A percentile compares a stretch with the other conserved stretches of the same genome.
Evolutionary conservation across 768 basidiomycete genomes (phyloP).

Genomic region (Tricholomella constricta): DNA sequence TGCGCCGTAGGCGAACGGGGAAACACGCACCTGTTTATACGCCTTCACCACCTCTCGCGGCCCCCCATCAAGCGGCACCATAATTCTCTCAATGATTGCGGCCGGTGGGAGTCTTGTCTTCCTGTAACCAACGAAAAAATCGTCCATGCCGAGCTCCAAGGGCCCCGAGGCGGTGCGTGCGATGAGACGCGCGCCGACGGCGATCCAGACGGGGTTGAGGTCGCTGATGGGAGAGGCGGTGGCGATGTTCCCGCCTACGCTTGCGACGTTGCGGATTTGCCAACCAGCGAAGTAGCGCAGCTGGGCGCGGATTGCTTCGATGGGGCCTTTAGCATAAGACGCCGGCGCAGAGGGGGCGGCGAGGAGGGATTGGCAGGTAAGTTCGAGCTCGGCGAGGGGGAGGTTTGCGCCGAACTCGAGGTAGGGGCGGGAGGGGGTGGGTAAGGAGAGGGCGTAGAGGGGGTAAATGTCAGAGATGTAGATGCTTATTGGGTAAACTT

Average conservation of each 20-base stretch:
- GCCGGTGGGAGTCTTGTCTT: constrained; percentile 12
- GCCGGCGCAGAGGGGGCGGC: not conserved
- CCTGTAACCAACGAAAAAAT: constrained; percentile 17
- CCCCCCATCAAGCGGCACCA: constrained; percentile 17
- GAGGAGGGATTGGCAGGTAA: constrained; percentile 7
- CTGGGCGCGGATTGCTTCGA: constrained; percentile 14
- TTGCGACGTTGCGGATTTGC: constrained; percentile 18
- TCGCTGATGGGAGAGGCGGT: constrained; percentile 19
- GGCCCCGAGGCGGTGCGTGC: constrained; percentile 1
- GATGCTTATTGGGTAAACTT: constrained; percentile 14
- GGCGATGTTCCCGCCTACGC: constrained; percentile 17
- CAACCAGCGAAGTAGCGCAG: constrained; percentile 17
- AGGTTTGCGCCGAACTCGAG: constrained; percentile 17
- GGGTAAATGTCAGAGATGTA: constrained; percentile 16
- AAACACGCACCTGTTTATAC: constrained; percentile 15
- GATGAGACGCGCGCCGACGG: constrained; percentile 8
- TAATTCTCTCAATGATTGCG: constrained; percentile 13
- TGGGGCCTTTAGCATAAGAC: constrained; percentile 11
- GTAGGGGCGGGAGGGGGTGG: constrained; percentile 1
- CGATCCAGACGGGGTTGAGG: constrained; percentile 18
- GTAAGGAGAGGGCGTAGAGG: constrained; percentile 8
- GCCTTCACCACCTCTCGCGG: constrained; percentile 16
- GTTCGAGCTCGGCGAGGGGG: constrained; percentile 16
- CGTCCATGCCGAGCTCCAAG: constrained; percentile 14
- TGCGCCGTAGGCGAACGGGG: not conserved